Evolutionary conservation across 768 basidiomycete species (phyloP).

Genomic region (Saitozyma podzolica): DNA sequence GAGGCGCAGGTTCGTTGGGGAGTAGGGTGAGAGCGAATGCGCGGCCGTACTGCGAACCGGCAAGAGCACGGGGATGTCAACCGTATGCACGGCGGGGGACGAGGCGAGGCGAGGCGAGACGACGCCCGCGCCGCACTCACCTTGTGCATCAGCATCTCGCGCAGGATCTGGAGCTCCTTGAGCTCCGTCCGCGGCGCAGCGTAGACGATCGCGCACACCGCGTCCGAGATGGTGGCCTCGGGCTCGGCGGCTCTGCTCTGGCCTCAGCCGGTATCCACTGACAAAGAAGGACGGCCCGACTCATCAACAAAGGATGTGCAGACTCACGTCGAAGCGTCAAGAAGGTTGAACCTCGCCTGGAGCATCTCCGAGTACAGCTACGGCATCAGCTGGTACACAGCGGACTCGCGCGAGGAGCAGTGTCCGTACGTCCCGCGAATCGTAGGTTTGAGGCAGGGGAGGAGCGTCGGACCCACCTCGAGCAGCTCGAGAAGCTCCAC

Average conservation of each 20-base stretch:
- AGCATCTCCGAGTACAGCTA: conserved; percentile 88
- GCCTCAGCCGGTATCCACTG: too few relatives aligned
- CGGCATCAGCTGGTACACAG: background rate
- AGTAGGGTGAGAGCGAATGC: conserved; percentile 82
- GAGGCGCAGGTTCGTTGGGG: conserved; percentile 68
- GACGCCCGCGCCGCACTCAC: conserved; percentile 17
- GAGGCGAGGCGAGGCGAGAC: background rate
- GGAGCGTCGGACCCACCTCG: conserved; percentile 55
- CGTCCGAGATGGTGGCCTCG: conserved; percentile 82
- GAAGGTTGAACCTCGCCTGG: conserved; percentile 82
- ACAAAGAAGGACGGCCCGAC: conserved; percentile 8
- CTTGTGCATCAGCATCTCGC: conserved; percentile 94
- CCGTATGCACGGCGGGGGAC: background rate
- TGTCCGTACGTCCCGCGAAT: background rate
- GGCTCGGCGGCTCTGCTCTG: conserved; percentile 62
- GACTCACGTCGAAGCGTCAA: conserved; percentile 74
- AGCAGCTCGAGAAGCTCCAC: conserved; percentile 82
- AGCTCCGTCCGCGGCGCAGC: conserved; percentile 89
- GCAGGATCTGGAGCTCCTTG: conserved; percentile 84
- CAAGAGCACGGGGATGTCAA: background rate
- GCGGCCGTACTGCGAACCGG: conserved; percentile 65
- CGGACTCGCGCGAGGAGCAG: background rate
- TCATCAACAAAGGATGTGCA: background rate
- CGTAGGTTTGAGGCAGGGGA: background rate
- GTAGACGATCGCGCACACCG: conserved; percentile 81